Base-by-base conservation (phyloP, 73 alveolate genomes). In the Blepharisma japonicum region DNA sequence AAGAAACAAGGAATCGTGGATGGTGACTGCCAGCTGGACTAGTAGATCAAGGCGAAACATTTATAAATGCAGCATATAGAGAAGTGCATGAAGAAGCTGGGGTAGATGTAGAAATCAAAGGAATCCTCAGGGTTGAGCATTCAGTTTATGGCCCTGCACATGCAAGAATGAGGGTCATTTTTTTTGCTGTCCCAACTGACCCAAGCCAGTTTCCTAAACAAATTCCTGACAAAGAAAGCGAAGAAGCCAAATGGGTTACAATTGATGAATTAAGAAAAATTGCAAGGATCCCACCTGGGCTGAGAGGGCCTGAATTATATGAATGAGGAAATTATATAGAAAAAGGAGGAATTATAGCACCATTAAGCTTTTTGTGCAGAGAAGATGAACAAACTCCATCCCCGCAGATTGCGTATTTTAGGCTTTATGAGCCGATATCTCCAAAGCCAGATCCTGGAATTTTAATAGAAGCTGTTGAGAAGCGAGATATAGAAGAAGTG, bases 1-100 rank as follows among this genome's bases (percentile, higher is more conserved):
- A 89, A 23, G 97, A 91, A 86, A 86, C 91, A 18, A 51, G 78
- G n/a, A 68, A 87, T 47, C 80, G 95, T 70, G 98, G 98, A 42
- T 92, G 98, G 96, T 90, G 96, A 94, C 68, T 92, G 4, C 96
- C 96, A 11, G 98, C 95, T 32, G 98, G 98, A 6, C 86, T 84
- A 38, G 94, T 92, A 9, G 96, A 89, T 56, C 87, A 87, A 20
- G 92, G 95, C 11, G 96, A 92, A 55, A 50, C 81, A 39, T 92
- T 79, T 81, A 51, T 54, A 9, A 9, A 71, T 49, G 91, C 91
- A 27, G 91, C 89, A 5, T 20, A 77, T 46, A 79, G 91, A 84
- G 91, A 84, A 84, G 68, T 86, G 6, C 47, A 47, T 6, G 91
- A 84, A 71, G 91, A 84, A 55, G 91, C 91, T 9, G 89, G 89